Conservation (phyloP, 2,329 filamentous ascomycete species). For the Penicillium sp. region DNA sequence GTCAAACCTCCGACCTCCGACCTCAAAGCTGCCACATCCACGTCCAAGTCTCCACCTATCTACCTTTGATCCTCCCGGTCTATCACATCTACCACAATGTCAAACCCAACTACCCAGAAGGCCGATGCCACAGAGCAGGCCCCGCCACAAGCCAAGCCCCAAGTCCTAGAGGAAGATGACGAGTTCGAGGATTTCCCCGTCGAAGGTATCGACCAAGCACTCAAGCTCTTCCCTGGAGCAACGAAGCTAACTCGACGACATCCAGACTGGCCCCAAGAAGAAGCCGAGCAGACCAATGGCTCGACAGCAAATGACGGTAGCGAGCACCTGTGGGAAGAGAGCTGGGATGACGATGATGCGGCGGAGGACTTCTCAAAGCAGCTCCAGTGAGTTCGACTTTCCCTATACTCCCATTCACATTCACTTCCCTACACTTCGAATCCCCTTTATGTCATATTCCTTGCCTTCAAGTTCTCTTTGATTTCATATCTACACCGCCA, state of each 20-base stretch:
- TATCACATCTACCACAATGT: slow-evolving; percentile 42
- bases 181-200: slow-evolving; percentile 99
- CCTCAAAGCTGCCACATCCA: slow-evolving; percentile 10
- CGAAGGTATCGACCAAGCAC: slow-evolving; percentile 62
- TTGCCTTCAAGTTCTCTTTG: neutral
- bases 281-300: slow-evolving; percentile 67
- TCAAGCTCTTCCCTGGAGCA: neutral
- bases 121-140: slow-evolving; percentile 45
- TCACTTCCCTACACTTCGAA: neutral
- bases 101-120: slow-evolving; percentile 39
- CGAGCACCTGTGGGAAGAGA: slow-evolving; percentile 96
- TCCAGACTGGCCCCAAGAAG: slow-evolving; percentile 87
- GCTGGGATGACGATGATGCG: slow-evolving; percentile 98
- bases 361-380: slow-evolving; percentile 95
- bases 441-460: neutral
- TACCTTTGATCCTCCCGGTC: slow-evolving; percentile 1
- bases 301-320: slow-evolving; percentile 52
- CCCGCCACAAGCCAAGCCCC: slow-evolving; percentile 58
- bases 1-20: slow-evolving; percentile 12
- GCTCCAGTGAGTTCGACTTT: slow-evolving; percentile 66
- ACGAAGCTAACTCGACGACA: slow-evolving; percentile 1
- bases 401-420: neutral
- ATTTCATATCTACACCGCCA: neutral
- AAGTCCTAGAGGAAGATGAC: slow-evolving; percentile 89
- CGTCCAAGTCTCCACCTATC: slow-evolving; percentile 7